Evolutionary conservation across 139 green algal species (phyloP).

Genomic region (Volvox africanus): DNA sequence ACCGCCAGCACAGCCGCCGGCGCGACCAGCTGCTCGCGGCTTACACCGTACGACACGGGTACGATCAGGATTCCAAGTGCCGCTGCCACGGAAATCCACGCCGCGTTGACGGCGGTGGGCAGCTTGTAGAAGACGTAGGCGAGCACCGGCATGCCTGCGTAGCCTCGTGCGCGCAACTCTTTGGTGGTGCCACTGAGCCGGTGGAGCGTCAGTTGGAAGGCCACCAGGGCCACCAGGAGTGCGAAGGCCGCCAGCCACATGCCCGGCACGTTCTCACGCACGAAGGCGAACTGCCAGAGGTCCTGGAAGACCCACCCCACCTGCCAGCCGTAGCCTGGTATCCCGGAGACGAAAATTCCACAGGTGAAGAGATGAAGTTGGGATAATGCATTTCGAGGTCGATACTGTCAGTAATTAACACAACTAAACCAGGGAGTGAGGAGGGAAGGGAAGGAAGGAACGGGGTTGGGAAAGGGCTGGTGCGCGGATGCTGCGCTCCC

Average conservation of each 20-base stretch:
- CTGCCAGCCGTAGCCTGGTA: conserved; percentile 61
- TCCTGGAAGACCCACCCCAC: conserved; percentile 67
- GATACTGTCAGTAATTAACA: no score
- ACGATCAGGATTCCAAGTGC: conserved; percentile 69
- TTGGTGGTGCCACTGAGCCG: conserved; percentile 53
- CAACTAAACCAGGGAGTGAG: no score
- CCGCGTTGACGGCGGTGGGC: conserved; percentile 76
- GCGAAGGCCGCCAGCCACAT: conserved; percentile 63
- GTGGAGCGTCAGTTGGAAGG: conserved; percentile 50
- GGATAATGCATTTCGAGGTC: no score
- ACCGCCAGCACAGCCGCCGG: conserved; percentile 53
- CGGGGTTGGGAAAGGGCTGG: no score
- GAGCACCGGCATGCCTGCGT: conserved; percentile 25
- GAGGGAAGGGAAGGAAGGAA: no score
- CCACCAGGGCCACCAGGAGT: conserved; percentile 57
- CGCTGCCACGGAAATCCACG: conserved; percentile 77
- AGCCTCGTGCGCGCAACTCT: conserved; percentile 30
- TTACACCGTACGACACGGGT: conserved; percentile 44
- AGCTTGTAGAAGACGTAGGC: conserved; percentile 67
- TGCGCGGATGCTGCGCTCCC: no score
- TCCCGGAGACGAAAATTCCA: no score
- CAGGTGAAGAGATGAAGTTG: no score
- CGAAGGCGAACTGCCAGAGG: conserved; percentile 73
- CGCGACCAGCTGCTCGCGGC: conserved; percentile 39
- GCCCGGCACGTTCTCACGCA: conserved; percentile 46